Conservation (phyloP, 306 rosid species). For the Phaseolus lunatus region DNA sequence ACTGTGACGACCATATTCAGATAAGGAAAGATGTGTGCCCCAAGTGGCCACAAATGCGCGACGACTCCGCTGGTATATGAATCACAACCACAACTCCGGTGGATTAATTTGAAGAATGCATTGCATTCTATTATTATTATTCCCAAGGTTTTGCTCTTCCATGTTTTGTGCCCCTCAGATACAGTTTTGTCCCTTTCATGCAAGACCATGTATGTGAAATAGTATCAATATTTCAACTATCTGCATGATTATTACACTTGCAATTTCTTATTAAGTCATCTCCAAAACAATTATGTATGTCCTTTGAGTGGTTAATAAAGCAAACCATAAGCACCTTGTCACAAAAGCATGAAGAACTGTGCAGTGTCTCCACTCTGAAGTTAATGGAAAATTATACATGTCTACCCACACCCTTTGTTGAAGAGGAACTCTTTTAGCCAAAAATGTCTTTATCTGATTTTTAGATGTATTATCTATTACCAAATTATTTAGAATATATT, state of each 20-base stretch:
- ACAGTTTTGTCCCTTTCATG: slow-evolving; percentile 30
- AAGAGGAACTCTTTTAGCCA: no score
- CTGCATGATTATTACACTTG: slow-evolving; percentile 20
- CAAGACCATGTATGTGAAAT: not conserved
- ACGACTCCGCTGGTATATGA: not conserved
- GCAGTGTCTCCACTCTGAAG: slow-evolving; percentile 9
- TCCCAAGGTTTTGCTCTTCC: slow-evolving; percentile 23
- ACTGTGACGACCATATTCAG: not conserved
- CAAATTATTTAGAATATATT: no score
- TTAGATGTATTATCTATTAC: no score
- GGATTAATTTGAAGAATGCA: not conserved
- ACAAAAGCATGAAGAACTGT: not conserved
- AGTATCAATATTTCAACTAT: not conserved
- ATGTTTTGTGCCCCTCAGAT: slow-evolving; percentile 15
- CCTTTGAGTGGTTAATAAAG: slow-evolving; percentile 40
- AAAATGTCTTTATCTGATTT: no score
- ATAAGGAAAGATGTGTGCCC: not conserved
- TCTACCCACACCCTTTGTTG: no score
- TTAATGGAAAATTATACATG: not conserved
- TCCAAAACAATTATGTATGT: slow-evolving; percentile 14
- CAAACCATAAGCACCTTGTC: slow-evolving; percentile 5
- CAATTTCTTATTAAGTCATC: no score
- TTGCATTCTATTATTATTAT: not conserved
- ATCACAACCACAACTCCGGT: not conserved
- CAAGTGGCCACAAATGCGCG: not conserved